Percentiles rank a stretch among this genome's conserved stretches.
phyloP scores from a whole-genome alignment of 805 yeast species.

The Monosporozyma siamensis region DNA sequence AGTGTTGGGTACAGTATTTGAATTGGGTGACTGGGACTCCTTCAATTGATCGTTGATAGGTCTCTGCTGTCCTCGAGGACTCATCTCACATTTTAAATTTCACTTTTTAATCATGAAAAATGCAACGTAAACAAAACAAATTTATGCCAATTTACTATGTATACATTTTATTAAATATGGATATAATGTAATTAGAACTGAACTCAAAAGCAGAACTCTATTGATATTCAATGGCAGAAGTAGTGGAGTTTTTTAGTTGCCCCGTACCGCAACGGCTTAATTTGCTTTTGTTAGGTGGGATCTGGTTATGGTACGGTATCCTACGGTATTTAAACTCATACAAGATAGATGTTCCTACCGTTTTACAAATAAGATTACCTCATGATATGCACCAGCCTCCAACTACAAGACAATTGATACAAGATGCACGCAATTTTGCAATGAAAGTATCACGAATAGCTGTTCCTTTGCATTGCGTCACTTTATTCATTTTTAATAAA shows the following conservation, averaged over 20 bases:
- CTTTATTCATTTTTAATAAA: constrained; percentile 4
- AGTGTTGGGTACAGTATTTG: constrained; percentile 63
- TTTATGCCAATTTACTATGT: too few species aligned
- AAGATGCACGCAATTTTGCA: constrained; percentile 21
- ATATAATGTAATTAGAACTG: too few species aligned
- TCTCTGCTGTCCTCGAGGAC: too few species aligned
- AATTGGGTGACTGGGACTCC: constrained; percentile 39
- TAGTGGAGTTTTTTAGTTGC: constrained; percentile 1
- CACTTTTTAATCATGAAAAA: too few species aligned
- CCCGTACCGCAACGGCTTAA: constrained; percentile 48
- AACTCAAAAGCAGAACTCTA: background rate
- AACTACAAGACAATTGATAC: constrained; percentile 36
- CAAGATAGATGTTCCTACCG: constrained; percentile 35
- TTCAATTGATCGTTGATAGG: background rate
- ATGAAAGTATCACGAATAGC: constrained; percentile 15
- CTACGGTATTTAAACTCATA: constrained; percentile 32
- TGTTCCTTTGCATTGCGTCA: constrained; percentile 17
- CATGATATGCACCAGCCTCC: constrained; percentile 15
- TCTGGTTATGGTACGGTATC: constrained; percentile 45
- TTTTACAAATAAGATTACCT: constrained; percentile 17
- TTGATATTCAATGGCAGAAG: background rate
- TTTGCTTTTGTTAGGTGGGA: constrained; percentile 40
- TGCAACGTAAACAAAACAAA: background rate
- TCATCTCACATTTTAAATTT: too few species aligned
- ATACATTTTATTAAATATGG: too few species aligned